Evolutionary conservation across 768 basidiomycete species (phyloP).

Genomic region (Amanita phalloides): DNA sequence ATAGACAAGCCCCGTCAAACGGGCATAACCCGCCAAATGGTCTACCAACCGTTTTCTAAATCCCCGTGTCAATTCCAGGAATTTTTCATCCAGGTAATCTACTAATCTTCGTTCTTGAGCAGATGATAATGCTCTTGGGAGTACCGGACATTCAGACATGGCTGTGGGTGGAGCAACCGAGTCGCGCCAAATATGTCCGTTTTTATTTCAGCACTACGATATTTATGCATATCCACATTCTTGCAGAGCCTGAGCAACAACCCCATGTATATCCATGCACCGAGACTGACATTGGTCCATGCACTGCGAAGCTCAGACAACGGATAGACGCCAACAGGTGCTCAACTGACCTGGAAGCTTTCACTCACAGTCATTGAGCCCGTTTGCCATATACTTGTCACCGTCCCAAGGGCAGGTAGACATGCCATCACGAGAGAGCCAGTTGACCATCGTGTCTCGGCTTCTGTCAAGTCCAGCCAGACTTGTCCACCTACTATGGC

Average conservation of each 20-base stretch:
- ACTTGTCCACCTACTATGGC: constrained; percentile 44
- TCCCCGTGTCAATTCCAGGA: constrained; percentile 54
- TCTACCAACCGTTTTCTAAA: constrained; percentile 64
- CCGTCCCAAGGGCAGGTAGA: constrained; percentile 77
- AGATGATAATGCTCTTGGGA: constrained; percentile 26
- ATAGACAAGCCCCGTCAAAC: constrained; percentile 5
- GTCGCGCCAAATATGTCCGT: neutral
- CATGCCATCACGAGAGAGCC: constrained; percentile 73
- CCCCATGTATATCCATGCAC: constrained; percentile 66
- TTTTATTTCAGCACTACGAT: neutral
- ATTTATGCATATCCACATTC: constrained; percentile 17
- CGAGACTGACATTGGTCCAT: constrained; percentile 59
- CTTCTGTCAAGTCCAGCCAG: constrained; percentile 74
- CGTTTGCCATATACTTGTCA: constrained; percentile 83
- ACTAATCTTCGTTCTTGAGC: constrained; percentile 56
- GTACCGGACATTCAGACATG: neutral
- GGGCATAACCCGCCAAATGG: neutral
- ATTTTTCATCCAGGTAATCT: constrained; percentile 53
- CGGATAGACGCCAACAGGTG: neutral
- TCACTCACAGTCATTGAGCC: constrained; percentile 52
- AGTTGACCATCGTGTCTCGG: constrained; percentile 45
- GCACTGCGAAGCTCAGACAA: constrained; percentile 31
- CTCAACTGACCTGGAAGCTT: constrained; percentile 40
- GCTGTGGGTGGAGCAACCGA: neutral
- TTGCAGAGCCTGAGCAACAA: constrained; percentile 62